Percentiles rank a stretch among this genome's conserved stretches.
Evolutionary conservation across 2,329 filamentous ascomycete species (phyloP).

Genomic region (Ambrosiella cleistominuta): DNA sequence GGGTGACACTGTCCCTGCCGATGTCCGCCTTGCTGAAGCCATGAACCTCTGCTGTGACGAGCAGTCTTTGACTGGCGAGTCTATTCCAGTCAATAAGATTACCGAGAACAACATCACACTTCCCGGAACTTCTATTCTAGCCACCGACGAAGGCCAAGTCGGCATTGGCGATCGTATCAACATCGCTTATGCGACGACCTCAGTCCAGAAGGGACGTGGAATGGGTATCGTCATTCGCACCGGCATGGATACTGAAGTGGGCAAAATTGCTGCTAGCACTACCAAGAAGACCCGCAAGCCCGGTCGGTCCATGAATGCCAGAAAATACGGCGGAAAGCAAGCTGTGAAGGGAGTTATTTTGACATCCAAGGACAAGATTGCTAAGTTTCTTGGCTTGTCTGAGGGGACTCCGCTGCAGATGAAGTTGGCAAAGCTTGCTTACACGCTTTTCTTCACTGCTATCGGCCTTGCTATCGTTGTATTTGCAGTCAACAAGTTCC

Average conservation of each 20-base stretch:
- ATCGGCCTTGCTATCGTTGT: slow-evolving; percentile 38
- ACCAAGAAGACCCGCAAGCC: slow-evolving; percentile 37
- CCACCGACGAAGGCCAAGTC: slow-evolving; percentile 30
- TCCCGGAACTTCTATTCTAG: slow-evolving; percentile 29
- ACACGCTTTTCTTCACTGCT: slow-evolving; percentile 58
- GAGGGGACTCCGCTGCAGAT: slow-evolving; percentile 63
- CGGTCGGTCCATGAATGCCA: slow-evolving; percentile 33
- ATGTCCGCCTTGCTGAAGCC: slow-evolving; percentile 50
- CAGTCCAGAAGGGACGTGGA: slow-evolving; percentile 55
- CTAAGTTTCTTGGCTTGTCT: slow-evolving; percentile 41
- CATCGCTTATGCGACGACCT: slow-evolving; percentile 57
- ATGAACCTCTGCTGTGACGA: slow-evolving; percentile 73
- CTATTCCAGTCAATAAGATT: slow-evolving; percentile 52
- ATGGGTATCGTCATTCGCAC: slow-evolving; percentile 56
- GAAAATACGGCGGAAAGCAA: slow-evolving; percentile 34
- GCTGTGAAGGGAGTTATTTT: slow-evolving; percentile 29
- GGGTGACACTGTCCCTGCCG: slow-evolving; percentile 59
- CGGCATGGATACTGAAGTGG: slow-evolving; percentile 55
- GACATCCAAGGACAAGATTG: slow-evolving; percentile 31
- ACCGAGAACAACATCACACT: slow-evolving; percentile 30
- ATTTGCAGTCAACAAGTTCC: slow-evolving; percentile 38
- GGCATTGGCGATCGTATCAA: slow-evolving; percentile 57
- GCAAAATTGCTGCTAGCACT: slow-evolving; percentile 45
- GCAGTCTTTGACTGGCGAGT: slow-evolving; percentile 60
- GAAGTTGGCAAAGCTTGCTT: slow-evolving; percentile 61